Conservation (phyloP, 805 yeast species). For the Cyberlindnera veronae region DNA sequence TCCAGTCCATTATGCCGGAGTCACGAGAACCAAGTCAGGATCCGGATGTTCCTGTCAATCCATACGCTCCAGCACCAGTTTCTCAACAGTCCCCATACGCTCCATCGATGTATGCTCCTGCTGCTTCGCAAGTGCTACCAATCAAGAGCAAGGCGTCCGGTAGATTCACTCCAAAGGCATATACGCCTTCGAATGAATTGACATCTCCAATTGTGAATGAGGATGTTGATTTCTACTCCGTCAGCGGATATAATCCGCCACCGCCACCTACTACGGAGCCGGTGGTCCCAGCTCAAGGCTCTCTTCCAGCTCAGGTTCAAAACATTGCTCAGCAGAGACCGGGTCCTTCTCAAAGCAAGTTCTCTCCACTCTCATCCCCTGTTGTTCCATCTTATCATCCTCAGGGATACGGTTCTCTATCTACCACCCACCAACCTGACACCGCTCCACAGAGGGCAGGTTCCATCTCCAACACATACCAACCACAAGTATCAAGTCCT, state of each 20-base stretch:
- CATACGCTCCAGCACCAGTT: constrained; percentile 4
- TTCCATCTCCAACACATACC: not conserved
- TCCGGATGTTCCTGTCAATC: not conserved
- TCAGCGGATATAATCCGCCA: constrained; percentile 11
- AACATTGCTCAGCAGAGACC: not conserved
- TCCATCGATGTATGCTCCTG: constrained; percentile 9
- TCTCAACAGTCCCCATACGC: constrained; percentile 2
- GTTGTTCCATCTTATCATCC: no score
- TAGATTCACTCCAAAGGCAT: constrained; percentile 17
- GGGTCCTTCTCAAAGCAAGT: not conserved
- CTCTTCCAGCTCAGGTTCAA: not conserved
- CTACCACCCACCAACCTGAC: not conserved
- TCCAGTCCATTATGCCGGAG: constrained; percentile 4
- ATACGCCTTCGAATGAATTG: constrained; percentile 10
- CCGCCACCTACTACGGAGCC: constrained; percentile 4
- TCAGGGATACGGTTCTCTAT: no score
- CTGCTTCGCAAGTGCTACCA: not conserved
- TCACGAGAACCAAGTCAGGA: constrained; percentile 1
- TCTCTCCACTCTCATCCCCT: not conserved
- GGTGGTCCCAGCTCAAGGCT: not conserved
- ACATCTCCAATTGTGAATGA: constrained; percentile 9
- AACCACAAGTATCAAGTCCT: constrained; percentile 4
- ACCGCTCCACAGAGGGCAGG: not conserved
- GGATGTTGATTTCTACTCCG: constrained; percentile 20
- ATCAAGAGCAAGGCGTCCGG: constrained; percentile 13